Base-by-base conservation (phyloP, 2,329 filamentous ascomycete genomes). In the Sporothrix luriei region DNA sequence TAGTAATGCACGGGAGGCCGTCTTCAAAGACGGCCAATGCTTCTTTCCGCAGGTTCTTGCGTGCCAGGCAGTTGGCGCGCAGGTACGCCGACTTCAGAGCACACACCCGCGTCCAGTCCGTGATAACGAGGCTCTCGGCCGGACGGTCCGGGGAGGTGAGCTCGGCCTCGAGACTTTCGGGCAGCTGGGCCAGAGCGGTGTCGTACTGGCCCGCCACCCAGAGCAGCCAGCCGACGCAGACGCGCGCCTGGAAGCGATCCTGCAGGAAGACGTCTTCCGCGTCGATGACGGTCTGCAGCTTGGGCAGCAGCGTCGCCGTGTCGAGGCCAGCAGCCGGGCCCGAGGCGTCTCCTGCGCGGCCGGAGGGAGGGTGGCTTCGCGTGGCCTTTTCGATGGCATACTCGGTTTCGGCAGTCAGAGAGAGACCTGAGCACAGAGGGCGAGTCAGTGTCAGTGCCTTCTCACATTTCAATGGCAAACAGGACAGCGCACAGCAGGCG, bases 161-260 rank as follows among this genome's bases (percentile, higher is more conserved):
- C 57, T 83, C 81, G 61, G 38, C 59, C 21, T 85, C 84, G 66
- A 92, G 83, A 73, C 87, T 85, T 70, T 83, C 83, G 4, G 92
- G 91, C 16, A 97, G 81, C 69, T 83, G 85, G 48, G 81, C 80
- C 54, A 86, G 79, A 49, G 90, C 89, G 54, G 87, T 78, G 0
- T 81, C 82, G 73, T 91, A 91, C 74, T 96, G 90, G 46, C 87
- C 88, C 68, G 90, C 79, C 10, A 88, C 87, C 88, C 91, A 97
- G 76, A 96, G 88, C 75, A 97, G 83, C 91, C 93, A 96, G 68
- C 90, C 93, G 57, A 94, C 79, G 78, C 92, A 95, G 66, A 95
- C 89, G 71, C 88, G 89, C 43, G 93, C 94, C 79, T 97, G 93
- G 74, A 94, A 90, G 68, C 80, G 83, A 74, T 90, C 88, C 77